Conservation (phyloP, 164 flowering plant genomes). For the Chloranthus sessilifolius region DNA sequence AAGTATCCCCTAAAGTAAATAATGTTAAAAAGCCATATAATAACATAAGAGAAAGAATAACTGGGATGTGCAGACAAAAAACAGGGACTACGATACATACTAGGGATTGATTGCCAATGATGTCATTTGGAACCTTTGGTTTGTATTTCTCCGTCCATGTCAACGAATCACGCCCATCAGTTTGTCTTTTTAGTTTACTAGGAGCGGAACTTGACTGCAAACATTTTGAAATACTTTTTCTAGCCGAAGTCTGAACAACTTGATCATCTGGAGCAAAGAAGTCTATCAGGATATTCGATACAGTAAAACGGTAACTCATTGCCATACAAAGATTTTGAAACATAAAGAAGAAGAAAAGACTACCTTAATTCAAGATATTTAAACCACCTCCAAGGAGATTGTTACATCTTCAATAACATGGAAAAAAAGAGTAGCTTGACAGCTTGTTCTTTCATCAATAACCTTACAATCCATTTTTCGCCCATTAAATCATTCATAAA, state of each 20-base stretch:
- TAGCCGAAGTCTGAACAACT: conserved; percentile 17
- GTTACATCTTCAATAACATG: too few species aligned
- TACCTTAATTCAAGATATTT: too few species aligned
- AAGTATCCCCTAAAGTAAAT: background rate
- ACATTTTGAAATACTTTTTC: conserved; percentile 26
- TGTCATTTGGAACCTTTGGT: conserved; percentile 78
- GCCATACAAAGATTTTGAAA: too few species aligned
- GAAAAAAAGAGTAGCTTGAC: too few species aligned
- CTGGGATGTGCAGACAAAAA: background rate
- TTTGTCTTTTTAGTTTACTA: conserved; percentile 32
- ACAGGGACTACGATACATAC: conserved; percentile 32
- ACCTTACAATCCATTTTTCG: too few species aligned
- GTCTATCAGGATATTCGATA: conserved; percentile 2
- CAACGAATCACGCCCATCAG: conserved; percentile 22
- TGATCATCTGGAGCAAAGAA: conserved; percentile 21
- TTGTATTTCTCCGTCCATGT: conserved; percentile 92
- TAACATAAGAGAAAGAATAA: conserved; percentile 1
- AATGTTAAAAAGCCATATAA: background rate
- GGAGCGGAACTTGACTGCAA: conserved; percentile 23
- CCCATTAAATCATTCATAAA: too few species aligned
- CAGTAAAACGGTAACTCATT: too few species aligned
- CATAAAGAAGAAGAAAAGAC: too few species aligned
- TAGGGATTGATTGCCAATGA: conserved; percentile 85
- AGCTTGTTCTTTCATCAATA: too few species aligned
- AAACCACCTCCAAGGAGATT: too few species aligned